phyloP scores from a whole-genome alignment of 176 grass and related monocot genomes.

The Poa pratensis region DNA sequence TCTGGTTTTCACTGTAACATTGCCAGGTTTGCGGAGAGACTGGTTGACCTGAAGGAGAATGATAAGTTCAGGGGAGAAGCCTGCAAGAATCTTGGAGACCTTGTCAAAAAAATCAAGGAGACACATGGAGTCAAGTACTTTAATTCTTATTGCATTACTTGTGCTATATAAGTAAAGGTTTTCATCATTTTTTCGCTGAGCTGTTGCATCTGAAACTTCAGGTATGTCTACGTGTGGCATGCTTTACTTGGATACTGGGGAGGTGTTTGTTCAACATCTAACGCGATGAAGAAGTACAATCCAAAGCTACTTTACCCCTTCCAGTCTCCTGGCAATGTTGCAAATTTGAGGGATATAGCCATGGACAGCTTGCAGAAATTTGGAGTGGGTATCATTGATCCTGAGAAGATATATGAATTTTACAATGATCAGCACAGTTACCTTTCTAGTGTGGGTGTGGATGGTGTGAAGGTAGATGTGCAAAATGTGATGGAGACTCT shows the following conservation, averaged over 20 bases:
- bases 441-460: slow-evolving; percentile 55
- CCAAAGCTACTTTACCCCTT: slow-evolving; percentile 60
- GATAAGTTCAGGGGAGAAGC: slow-evolving; percentile 51
- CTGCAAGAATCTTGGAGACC: slow-evolving; percentile 44
- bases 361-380: slow-evolving; percentile 68
- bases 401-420: slow-evolving; percentile 62
- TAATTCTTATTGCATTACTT: slow-evolving; percentile 5
- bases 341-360: slow-evolving; percentile 60
- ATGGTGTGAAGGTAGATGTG: slow-evolving; percentile 77
- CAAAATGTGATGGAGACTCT: slow-evolving; percentile 70
- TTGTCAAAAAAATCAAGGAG: slow-evolving; percentile 56
- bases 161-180: not conserved
- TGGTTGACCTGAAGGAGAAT: slow-evolving; percentile 54
- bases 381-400: slow-evolving; percentile 58
- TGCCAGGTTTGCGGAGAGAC: slow-evolving; percentile 56
- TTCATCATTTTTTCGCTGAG: not conserved
- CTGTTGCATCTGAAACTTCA: slow-evolving; percentile 2
- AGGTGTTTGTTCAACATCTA: slow-evolving; percentile 41
- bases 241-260: slow-evolving; percentile 67
- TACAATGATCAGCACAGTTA: slow-evolving; percentile 68
- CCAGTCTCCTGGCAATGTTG: slow-evolving; percentile 47
- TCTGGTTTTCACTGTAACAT: slow-evolving; percentile 27
- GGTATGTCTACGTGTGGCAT: slow-evolving; percentile 59
- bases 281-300: slow-evolving; percentile 57
- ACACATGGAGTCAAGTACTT: slow-evolving; percentile 54